A percentile compares a stretch with the other conserved stretches of the same genome.
phyloP scores from a whole-genome alignment of 2,329 filamentous ascomycete genomes.

The Byssothecium circinans region DNA sequence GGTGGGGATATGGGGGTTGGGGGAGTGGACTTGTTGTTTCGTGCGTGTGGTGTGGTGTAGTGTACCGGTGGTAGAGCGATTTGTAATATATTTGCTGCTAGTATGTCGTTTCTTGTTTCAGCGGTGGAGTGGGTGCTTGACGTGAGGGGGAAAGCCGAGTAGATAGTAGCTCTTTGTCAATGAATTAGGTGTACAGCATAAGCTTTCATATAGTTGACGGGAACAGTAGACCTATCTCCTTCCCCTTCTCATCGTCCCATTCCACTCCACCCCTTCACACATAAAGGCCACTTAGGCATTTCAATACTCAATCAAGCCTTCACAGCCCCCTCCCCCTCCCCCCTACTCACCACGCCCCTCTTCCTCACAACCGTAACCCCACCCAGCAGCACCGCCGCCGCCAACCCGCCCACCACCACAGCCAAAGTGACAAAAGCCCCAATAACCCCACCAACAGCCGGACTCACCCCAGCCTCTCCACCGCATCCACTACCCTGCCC shows the following conservation, averaged over 20 bases:
- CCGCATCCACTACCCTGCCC: constrained; percentile 47
- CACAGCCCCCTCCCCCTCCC: neutral
- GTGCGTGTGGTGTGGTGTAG: too few relatives aligned
- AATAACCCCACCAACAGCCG: constrained; percentile 77
- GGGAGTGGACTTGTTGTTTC: neutral
- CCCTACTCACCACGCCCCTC: constrained; percentile 32
- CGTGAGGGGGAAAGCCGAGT: too few relatives aligned
- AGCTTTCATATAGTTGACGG: too few relatives aligned
- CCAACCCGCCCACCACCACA: constrained; percentile 59
- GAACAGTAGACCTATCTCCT: too few relatives aligned
- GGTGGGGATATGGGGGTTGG: neutral
- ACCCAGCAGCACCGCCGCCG: constrained; percentile 57
- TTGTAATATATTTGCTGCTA: too few relatives aligned
- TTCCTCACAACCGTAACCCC: constrained; percentile 63
- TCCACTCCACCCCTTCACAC: neutral
- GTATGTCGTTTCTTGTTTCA: neutral
- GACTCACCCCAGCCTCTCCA: constrained; percentile 43
- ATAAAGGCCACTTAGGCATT: neutral
- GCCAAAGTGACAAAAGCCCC: constrained; percentile 69
- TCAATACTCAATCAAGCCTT: neutral
- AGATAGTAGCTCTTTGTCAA: too few relatives aligned
- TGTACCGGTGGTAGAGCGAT: too few relatives aligned
- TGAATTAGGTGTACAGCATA: neutral
- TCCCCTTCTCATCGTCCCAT: neutral
- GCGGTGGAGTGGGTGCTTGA: too few relatives aligned